Evolutionary conservation across 2,329 filamentous ascomycete species (phyloP), one percentile per base, ranked within the genome.

Genomic region (Fusarium sp.): DNA sequence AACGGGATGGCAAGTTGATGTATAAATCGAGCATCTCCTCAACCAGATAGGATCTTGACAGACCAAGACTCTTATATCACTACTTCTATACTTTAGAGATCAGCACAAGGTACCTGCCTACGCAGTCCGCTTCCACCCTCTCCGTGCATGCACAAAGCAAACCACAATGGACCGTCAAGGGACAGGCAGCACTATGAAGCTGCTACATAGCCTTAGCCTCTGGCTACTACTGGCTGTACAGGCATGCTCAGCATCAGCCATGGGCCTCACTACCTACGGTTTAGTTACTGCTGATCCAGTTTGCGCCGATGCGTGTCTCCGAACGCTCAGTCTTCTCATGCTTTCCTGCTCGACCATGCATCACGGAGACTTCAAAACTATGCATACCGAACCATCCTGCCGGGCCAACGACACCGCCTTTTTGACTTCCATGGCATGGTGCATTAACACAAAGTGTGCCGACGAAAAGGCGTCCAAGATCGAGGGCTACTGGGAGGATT

Each of bases 271-370:
- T 2, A 47, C 56, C 0, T 62, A 61, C 4, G 58, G 58, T 4
- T 25, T 53, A 3, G 33, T 54, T n/a, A 20, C 45, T 7, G 27
- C 53, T 7, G 58, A 62, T 10, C 58, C 58, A 17, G 22, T 62
- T 10, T 62, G 58, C 1, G 58, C 58, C 4, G 56, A 62, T n/a
- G 49, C 58, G 11, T 62, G 58, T 62, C 40, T 62, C 19, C 40
- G 33, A 8, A 61, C 56, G 4, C 54, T 62, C 4, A 14, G 39
- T 13, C 17, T 40, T 4, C 13, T 62, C 0, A 41, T 40, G 20
- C 33, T 62, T 1, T 7, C 58, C 0, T 62, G 58, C 9, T 62
- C 58, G 4, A 61, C 49, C 39, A 33, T 39, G 58, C 41, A 51
- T 39, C 22, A 46, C 50, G 15, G 33, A 39, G 11, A 55, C 11